Base-by-base conservation (phyloP, 2,329 filamentous ascomycete species). In the Xylariaceae sp. region DNA sequence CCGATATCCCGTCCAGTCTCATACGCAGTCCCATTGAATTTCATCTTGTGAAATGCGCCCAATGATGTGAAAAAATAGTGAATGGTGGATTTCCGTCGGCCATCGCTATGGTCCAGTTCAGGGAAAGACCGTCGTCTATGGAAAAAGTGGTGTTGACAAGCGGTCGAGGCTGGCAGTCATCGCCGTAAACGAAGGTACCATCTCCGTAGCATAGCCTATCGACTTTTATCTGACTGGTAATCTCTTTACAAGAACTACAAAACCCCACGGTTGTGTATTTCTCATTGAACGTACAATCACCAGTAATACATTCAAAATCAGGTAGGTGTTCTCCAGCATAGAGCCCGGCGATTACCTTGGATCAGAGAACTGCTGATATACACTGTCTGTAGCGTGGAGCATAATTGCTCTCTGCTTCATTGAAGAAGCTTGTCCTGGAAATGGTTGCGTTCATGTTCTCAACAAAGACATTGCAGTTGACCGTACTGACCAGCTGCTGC, bases 241-340 rank as follows among this genome's bases (percentile, higher is more conserved):
- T 15, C 7, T 47, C 30, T 47, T 37, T 18, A 13, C 43, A 47
- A 4, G 43, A 33, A 18, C 29, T 37, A 18, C 43, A 36, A 36
- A 47, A 47, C 0, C 43, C 43, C 43, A 47, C 15, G 15, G 43
- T 35, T 15, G 23, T 15, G 18, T 35, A 39, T 20, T 15, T 23
- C 11, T 35, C 4, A 5, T 24, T 13, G 20, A 47, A 47, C 13
- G 43, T 47, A 16, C 43, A 47, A 15, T 47, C 36, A 8, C 44
- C 44, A 35, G 30, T 39, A 23, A 20, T n/a, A 20, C 44, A 47
- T 10, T 36, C 15, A 7, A 16, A 11, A 3, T 39, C 21, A 13
- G 27, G 8, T 8, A 8, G 8, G 27, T 30, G 27, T 8, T 13
- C 13, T 13, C 13, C 13, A 7, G 27, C 27, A 13, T 30, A 30